phyloP scores from a whole-genome alignment of 129 eudicot species.

The Flaveria ramosissima region DNA sequence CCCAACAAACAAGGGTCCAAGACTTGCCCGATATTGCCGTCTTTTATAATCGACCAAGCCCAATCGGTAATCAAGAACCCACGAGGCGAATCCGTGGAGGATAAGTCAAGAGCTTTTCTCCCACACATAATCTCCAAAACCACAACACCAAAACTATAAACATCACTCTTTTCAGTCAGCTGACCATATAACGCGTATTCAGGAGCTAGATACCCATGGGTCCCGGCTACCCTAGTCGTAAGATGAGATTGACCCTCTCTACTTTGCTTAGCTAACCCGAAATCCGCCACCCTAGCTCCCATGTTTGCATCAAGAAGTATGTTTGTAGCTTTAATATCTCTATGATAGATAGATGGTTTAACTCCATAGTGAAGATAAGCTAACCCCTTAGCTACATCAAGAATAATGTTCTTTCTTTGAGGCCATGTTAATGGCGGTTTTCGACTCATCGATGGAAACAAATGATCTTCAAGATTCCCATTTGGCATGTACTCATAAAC shows the following conservation, averaged over 20 bases:
- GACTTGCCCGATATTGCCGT: constrained; percentile 47
- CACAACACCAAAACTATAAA: constrained; percentile 82
- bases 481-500: constrained; percentile 81
- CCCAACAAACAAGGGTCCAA: constrained; percentile 51
- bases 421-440: constrained; percentile 65
- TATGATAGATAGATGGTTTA: constrained; percentile 72
- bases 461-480: constrained; percentile 77
- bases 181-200: constrained; percentile 85
- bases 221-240: constrained; percentile 87
- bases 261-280: constrained; percentile 72
- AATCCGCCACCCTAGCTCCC: constrained; percentile 88
- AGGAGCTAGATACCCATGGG: constrained; percentile 85
- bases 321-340: constrained; percentile 78
- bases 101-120: constrained; percentile 73
- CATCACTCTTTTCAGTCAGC: constrained; percentile 78
- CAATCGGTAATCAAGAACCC: constrained; percentile 75
- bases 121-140: constrained; percentile 84
- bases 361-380: constrained; percentile 80
- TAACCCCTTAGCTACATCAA: constrained; percentile 76
- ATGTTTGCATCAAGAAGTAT: constrained; percentile 70
- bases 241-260: constrained; percentile 86
- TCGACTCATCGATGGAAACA: constrained; percentile 44
- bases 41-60: constrained; percentile 81
- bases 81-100: constrained; percentile 48
- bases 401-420: constrained; percentile 65